Percentiles rank a stretch among this genome's conserved stretches.
phyloP scores from a whole-genome alignment of 2,329 filamentous ascomycete species.

The Zasmidium angulare region DNA sequence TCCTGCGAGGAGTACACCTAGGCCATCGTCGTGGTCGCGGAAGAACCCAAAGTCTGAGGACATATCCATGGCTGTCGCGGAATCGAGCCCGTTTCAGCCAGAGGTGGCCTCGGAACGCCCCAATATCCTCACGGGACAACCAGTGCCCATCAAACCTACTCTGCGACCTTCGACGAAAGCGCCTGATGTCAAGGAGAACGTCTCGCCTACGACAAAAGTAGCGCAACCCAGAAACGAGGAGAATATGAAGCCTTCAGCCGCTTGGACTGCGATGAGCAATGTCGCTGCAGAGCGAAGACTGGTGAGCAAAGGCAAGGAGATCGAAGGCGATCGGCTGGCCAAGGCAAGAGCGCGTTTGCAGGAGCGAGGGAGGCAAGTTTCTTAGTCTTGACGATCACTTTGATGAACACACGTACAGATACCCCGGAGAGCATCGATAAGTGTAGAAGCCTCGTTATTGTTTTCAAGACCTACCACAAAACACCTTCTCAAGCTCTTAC shows the following conservation, averaged over 20 bases:
- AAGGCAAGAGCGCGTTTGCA: slow-evolving; percentile 27
- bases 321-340: slow-evolving; percentile 24
- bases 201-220: slow-evolving; percentile 17
- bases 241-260: slow-evolving; percentile 26
- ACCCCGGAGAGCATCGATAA: neutral
- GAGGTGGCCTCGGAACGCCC: slow-evolving; percentile 8
- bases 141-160: slow-evolving; percentile 10
- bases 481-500: no score
- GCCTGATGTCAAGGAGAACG: slow-evolving; percentile 24
- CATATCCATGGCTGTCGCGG: slow-evolving; percentile 10
- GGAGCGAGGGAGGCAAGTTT: slow-evolving; percentile 24
- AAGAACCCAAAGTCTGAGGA: slow-evolving; percentile 6
- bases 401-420: neutral
- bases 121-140: slow-evolving; percentile 7
- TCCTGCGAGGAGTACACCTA: slow-evolving; percentile 3
- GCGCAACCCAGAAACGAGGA: slow-evolving; percentile 9
- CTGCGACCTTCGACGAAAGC: slow-evolving; percentile 5
- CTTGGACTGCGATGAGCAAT: slow-evolving; percentile 29
- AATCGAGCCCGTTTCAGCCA: slow-evolving; percentile 24
- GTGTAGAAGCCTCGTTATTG: no score
- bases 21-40: slow-evolving; percentile 9
- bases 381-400: slow-evolving; percentile 5
- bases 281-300: slow-evolving; percentile 15
- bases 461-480: no score
- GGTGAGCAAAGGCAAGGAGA: slow-evolving; percentile 20